Conservation (phyloP, 129 eudicot species). For the Helichrysum umbraculigerum region DNA sequence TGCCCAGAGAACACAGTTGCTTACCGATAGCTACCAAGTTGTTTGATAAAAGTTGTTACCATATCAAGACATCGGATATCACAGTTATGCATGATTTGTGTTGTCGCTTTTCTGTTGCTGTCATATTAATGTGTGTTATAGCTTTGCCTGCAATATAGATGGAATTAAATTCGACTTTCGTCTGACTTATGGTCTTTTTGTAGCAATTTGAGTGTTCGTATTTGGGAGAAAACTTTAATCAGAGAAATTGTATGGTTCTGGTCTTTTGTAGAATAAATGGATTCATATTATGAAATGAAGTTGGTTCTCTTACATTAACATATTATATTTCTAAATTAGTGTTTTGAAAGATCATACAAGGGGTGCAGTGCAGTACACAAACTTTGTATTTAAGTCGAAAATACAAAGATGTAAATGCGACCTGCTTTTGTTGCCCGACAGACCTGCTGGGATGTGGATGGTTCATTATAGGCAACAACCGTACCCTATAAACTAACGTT, state of each 20-base stretch:
- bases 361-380: background rate
- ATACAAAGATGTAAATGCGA: background rate
- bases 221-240: background rate
- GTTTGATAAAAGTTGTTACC: conserved; percentile 44
- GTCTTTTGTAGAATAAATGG: conserved; percentile 13
- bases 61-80: background rate
- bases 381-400: background rate
- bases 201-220: conserved; percentile 9
- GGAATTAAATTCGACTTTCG: conserved; percentile 8
- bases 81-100: background rate
- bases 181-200: background rate
- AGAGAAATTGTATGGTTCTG: conserved; percentile 1
- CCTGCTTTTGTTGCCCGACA: background rate
- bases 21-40: conserved; percentile 89
- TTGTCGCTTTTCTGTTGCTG: background rate
- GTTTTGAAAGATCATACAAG: background rate
- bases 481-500: background rate
- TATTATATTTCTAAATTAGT: background rate
- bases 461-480: background rate
- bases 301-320: background rate
- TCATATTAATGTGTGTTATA: conserved; percentile 18
- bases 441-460: background rate
- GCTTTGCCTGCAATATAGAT: background rate
- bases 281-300: conserved; percentile 8
- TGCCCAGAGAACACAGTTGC: conserved; percentile 70